Percentiles rank a stretch among this genome's conserved stretches.
Evolutionary conservation across 1,284 basidiomycete genomes (phyloP).

Genomic region (Moniliella sp.): DNA sequence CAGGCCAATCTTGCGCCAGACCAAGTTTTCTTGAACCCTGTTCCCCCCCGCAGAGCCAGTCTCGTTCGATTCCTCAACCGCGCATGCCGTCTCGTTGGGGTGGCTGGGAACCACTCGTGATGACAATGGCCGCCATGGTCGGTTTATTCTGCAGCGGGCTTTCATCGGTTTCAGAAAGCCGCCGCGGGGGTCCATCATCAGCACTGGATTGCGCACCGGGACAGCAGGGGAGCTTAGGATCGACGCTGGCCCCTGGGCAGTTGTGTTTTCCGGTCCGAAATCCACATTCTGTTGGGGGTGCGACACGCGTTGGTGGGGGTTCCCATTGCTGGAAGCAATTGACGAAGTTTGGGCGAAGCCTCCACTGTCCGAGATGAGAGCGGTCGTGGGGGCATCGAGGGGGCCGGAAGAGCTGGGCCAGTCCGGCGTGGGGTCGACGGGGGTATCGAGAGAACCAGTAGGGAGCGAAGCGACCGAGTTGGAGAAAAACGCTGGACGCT

Average conservation of each 20-base stretch:
- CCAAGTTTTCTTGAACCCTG: slow-evolving; percentile 14
- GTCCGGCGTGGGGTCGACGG: slow-evolving; percentile 21
- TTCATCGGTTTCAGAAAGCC: slow-evolving; percentile 15
- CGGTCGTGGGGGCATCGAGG: background rate
- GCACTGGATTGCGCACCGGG: slow-evolving; percentile 14
- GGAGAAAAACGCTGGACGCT: slow-evolving; percentile 6
- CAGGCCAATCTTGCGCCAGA: slow-evolving; percentile 21
- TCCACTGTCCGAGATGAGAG: background rate
- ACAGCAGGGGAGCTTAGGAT: slow-evolving; percentile 9
- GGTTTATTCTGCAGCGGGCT: slow-evolving; percentile 15
- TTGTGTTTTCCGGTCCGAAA: background rate
- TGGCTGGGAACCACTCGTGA: slow-evolving; percentile 16
- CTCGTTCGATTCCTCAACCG: background rate
- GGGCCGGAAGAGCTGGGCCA: slow-evolving; percentile 12
- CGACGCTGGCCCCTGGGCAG: slow-evolving; percentile 2
- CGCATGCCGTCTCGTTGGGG: background rate
- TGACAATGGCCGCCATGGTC: slow-evolving; percentile 25
- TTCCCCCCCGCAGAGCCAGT: slow-evolving; percentile 15
- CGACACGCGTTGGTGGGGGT: background rate
- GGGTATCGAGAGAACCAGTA: slow-evolving; percentile 4
- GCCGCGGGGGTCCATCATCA: slow-evolving; percentile 4
- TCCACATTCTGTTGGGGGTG: too few species aligned
- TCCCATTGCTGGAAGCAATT: background rate
- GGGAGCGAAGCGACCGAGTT: slow-evolving; percentile 4
- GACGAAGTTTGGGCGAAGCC: background rate